Base-by-base conservation (phyloP, 2,329 filamentous ascomycete genomes). In the Neonectria coccinea region DNA sequence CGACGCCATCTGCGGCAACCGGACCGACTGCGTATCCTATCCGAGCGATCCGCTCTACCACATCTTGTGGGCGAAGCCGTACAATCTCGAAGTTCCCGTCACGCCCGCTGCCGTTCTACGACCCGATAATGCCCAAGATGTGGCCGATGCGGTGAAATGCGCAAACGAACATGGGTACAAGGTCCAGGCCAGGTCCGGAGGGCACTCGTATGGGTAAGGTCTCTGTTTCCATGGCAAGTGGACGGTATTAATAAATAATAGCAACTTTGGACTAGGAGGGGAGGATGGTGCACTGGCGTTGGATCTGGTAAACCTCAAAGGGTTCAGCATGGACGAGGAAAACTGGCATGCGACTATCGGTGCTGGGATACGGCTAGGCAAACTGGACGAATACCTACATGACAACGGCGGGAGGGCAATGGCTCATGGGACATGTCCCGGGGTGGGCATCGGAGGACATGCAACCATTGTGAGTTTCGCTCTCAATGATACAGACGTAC, bases 181-280 rank as follows among this genome's bases (percentile, higher is more conserved):
- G 67, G 86, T 91, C 0, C 88, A 90, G 72, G 85, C 89, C 22
- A 86, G 83, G 67, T 88, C 87, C 2, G 89, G 89, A 4, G 89
- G 89, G 0, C 89, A 91, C 70, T 90, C 87, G 0, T 91, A 89
- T 67, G 88, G 81, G 84, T 86, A 74, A 70, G 82, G 65, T n/a
- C 0, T 5, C 0, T 5, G 0, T 50, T 11, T 0, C 4, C 2
- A 20, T 2, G 0, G 4, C 0, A 1, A 1, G 1, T 1, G 4
- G 6, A 9, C 10, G 10, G 11, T 7, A 47, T 44, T 68, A 2
- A 66, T 2, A 1, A 3, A 3, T 14, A 51, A 47, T 27, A 81
- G 79, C 16, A 81, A 81, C 63, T 78, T 75, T 56, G 80, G 84
- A 10, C 68, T 86, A 0, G 85, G 86, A 1, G 86, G 85, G 8